Base-by-base conservation (phyloP, 2,329 filamentous ascomycete species). In the Raffaelea albimanens region DNA sequence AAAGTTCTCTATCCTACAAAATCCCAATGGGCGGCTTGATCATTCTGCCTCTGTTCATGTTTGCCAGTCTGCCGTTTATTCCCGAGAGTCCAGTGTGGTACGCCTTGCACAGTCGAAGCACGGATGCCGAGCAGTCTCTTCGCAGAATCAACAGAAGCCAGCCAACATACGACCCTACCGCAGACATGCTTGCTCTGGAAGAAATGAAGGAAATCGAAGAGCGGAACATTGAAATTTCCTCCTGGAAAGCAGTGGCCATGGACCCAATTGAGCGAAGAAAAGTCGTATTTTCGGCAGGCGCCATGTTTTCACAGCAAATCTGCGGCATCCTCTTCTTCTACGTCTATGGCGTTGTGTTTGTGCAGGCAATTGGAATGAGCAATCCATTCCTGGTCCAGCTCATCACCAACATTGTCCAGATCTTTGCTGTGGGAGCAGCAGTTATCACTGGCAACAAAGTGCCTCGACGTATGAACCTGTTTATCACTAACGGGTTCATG, bases 11-110 rank as follows among this genome's bases (percentile, higher is more conserved):
- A 0, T 58, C 63, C 3, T 67, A 67, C 50, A 61, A 67, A 8
- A 65, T 67, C 53, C 65, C 66, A 2, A 60, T 67, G 23, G 64
- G 66, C 2, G 54, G 67, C 13, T 63, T 67, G 47, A 67, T 67
- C 45, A 55, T 67, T 34, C 52, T 67, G 4, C 64, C 65, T 0
- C 53, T 56, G 4, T 50, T 68, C 50, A 51, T 68, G 48, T 53
- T 56, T 3, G 48, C 66, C 20, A 59, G 60, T 3, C 52, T 69
- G 2, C 59, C 65, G 46, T 62, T 66, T 40, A 62, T 67, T 39
- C 65, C 65, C 5, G 65, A 68, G 52, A 65, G 63, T 3, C 64
- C 65, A 2, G 57, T 63, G 16, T 68, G 65, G 64, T 57, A 67
- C 14, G 61, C 64, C 7, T 54, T 62, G 21, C 56, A 56, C 16